Conservation (phyloP, 1,284 basidiomycete species). For the Cutaneotrichosporon dermatis region DNA sequence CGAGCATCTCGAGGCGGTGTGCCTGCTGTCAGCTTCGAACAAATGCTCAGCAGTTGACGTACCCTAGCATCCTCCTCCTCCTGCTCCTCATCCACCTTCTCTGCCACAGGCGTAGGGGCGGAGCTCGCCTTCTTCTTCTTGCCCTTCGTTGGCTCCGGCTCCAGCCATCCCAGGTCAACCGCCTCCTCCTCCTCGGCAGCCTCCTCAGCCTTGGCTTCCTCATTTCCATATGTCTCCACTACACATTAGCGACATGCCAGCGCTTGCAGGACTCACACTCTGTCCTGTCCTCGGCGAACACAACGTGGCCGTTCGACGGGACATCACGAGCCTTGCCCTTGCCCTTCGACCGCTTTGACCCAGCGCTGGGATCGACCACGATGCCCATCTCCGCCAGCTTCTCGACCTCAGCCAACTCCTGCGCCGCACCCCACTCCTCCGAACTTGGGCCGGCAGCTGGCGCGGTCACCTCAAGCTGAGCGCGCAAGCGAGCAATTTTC, state of each 20-base stretch:
- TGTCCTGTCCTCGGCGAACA: conserved; percentile 67
- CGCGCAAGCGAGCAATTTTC: conserved; percentile 34
- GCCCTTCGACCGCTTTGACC: conserved; percentile 30
- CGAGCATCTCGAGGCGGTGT: conserved; percentile 61
- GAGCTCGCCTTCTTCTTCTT: conserved; percentile 21
- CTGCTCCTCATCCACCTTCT: neutral
- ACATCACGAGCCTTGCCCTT: conserved; percentile 46
- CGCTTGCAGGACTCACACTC: conserved; percentile 56
- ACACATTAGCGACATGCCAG: neutral
- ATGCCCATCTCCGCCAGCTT: conserved; percentile 66
- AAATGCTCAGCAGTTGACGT: conserved; percentile 1
- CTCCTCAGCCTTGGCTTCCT: conserved; percentile 1
- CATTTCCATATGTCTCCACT: conserved; percentile 38
- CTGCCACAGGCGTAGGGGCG: neutral
- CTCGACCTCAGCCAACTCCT: conserved; percentile 63
- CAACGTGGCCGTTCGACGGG: conserved; percentile 55
- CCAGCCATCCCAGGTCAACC: conserved; percentile 63
- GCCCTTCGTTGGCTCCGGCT: conserved; percentile 35
- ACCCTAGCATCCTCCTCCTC: conserved; percentile 42
- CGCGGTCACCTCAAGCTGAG: conserved; percentile 35
- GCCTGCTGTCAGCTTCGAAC: conserved; percentile 43
- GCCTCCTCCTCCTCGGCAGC: conserved; percentile 20
- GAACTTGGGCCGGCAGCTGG: conserved; percentile 42
- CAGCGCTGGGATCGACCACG: conserved; percentile 44
- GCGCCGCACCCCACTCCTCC: conserved; percentile 45